Percentiles rank a stretch among this genome's conserved stretches.
phyloP scores from a whole-genome alignment of 768 basidiomycete genomes.

The Tubosaeta sp. region DNA sequence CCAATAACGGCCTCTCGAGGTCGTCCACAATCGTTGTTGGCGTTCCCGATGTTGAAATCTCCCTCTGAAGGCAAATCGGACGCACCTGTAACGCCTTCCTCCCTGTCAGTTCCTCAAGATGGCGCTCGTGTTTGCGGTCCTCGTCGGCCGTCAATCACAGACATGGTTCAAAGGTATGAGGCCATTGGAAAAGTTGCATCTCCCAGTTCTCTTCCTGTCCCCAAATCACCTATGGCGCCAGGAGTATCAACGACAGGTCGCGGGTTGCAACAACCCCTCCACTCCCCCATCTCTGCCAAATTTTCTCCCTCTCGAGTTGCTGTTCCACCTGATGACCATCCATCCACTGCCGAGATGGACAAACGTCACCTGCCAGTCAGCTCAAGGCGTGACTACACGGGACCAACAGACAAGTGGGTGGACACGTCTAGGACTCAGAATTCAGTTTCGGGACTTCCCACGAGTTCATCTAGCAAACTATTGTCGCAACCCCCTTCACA shows the following conservation, averaged over 20 bases:
- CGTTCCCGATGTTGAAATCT: conserved; percentile 50
- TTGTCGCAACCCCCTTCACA: conserved; percentile 11
- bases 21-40: conserved; percentile 80
- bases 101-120: conserved; percentile 46
- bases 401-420: conserved; percentile 15
- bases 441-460: conserved; percentile 22
- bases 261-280: conserved; percentile 13
- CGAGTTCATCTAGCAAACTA: conserved; percentile 18
- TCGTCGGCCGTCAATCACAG: conserved; percentile 75
- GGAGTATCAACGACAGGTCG: conserved; percentile 21
- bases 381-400: conserved; percentile 12
- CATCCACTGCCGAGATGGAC: conserved; percentile 13
- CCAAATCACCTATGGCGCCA: conserved; percentile 24
- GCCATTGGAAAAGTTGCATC: conserved; percentile 43
- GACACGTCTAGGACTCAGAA: conserved; percentile 14
- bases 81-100: conserved; percentile 29
- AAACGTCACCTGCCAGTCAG: conserved; percentile 16
- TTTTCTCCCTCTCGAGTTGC: conserved; percentile 20
- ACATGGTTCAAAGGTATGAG: conserved; percentile 84
- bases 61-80: conserved; percentile 38
- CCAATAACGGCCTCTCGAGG: conserved; percentile 41
- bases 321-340: conserved; percentile 9
- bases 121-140: conserved; percentile 34
- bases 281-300: conserved; percentile 24
- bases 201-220: conserved; percentile 31